phyloP scores from a whole-genome alignment of 2,329 filamentous ascomycete species.

The Hymenoscyphus scutula region DNA sequence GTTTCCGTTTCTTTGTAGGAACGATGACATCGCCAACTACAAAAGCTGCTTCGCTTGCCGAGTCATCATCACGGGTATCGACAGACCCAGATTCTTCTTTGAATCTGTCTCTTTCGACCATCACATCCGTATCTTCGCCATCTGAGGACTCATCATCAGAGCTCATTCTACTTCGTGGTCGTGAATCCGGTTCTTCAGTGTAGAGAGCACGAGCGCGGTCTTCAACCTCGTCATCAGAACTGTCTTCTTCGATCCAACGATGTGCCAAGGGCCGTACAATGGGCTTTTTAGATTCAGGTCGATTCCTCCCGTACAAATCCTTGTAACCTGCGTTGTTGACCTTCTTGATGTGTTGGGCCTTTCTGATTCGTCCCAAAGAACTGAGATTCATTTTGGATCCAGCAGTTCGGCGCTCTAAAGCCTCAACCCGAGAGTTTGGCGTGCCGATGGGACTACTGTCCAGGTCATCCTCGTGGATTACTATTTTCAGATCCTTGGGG shows the following conservation, averaged over 20 bases:
- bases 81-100: slow-evolving; percentile 35
- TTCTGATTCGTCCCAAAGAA: slow-evolving; percentile 72
- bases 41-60: slow-evolving; percentile 71
- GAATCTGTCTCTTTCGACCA: slow-evolving; percentile 16
- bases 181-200: slow-evolving; percentile 82
- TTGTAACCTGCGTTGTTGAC: slow-evolving; percentile 62
- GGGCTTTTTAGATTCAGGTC: slow-evolving; percentile 54
- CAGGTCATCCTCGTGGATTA: slow-evolving; percentile 56
- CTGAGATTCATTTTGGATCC: slow-evolving; percentile 54
- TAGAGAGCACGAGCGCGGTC: slow-evolving; percentile 65
- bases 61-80: slow-evolving; percentile 58
- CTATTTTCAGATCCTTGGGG: slow-evolving; percentile 57
- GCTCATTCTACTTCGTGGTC: slow-evolving; percentile 72
- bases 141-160: slow-evolving; percentile 52
- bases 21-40: slow-evolving; percentile 55
- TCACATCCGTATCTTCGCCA: slow-evolving; percentile 31
- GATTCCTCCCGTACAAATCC: slow-evolving; percentile 64
- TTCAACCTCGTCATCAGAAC: slow-evolving; percentile 79
- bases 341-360: slow-evolving; percentile 54
- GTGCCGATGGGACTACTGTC: slow-evolving; percentile 62
- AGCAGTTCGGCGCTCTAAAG: slow-evolving; percentile 53
- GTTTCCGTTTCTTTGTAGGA: slow-evolving; percentile 68
- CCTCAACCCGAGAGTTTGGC: slow-evolving; percentile 61
- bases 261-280: slow-evolving; percentile 79
- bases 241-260: slow-evolving; percentile 70